Evolutionary conservation across 2,329 filamentous ascomycete species (phyloP).

Genomic region (Stemphylium lycopersici): DNA sequence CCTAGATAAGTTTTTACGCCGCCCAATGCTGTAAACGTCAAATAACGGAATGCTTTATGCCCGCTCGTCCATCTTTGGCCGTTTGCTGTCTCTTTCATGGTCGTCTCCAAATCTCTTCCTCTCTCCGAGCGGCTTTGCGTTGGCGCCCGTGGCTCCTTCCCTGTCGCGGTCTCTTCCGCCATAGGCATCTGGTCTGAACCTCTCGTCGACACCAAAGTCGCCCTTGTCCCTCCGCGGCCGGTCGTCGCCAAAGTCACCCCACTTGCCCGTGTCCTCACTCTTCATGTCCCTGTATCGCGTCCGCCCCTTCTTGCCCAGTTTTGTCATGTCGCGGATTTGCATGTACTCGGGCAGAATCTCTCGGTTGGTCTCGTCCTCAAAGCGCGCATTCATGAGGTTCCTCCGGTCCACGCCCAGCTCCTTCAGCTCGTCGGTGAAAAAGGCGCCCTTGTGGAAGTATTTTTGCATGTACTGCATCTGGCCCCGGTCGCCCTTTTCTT

Average conservation of each 20-base stretch:
- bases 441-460: slow-evolving; percentile 96
- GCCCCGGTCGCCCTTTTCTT: slow-evolving; percentile 74
- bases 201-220: slow-evolving; percentile 63
- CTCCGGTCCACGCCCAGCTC: slow-evolving; percentile 77
- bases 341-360: slow-evolving; percentile 88
- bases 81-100: slow-evolving; percentile 52
- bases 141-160: slow-evolving; percentile 68
- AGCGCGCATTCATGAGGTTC: slow-evolving; percentile 83
- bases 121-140: slow-evolving; percentile 72
- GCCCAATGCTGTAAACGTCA: slow-evolving; percentile 9
- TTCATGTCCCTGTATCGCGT: slow-evolving; percentile 89
- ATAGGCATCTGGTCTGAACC: slow-evolving; percentile 70
- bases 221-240: slow-evolving; percentile 48
- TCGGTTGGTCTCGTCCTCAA: slow-evolving; percentile 83
- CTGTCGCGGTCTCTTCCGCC: slow-evolving; percentile 35
- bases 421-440: slow-evolving; percentile 83
- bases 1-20: slow-evolving; percentile 15
- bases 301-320: slow-evolving; percentile 88
- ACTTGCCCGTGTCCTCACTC: slow-evolving; percentile 87
- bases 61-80: slow-evolving; percentile 48
- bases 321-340: slow-evolving; percentile 91
- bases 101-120: slow-evolving; percentile 56
- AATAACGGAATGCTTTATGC: slow-evolving; percentile 9
- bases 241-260: slow-evolving; percentile 70
- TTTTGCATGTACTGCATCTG: slow-evolving; percentile 92